Evolutionary conservation across 257 asterid species (phyloP).

Genomic region (Solanum megistacrolobum): DNA sequence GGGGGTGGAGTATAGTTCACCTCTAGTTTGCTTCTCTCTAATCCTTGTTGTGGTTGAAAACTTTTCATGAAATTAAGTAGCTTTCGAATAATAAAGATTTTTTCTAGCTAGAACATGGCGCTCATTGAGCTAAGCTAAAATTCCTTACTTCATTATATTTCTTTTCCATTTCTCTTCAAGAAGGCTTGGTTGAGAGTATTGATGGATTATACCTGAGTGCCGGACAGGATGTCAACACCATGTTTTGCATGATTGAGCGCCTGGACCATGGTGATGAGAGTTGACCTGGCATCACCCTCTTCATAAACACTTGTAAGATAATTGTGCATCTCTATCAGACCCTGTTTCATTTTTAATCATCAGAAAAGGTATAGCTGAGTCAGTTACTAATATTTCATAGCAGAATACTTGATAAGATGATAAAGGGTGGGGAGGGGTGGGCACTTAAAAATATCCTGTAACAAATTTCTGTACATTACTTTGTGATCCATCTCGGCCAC

Average conservation of each 20-base stretch:
- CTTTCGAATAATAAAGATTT: not conserved
- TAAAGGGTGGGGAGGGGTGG: not conserved
- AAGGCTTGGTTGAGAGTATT: not conserved
- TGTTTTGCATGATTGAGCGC: slow-evolving; percentile 94
- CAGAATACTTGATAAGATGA: not conserved
- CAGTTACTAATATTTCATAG: not conserved
- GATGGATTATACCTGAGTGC: slow-evolving; percentile 59
- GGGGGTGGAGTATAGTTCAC: not conserved
- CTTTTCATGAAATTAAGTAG: not conserved
- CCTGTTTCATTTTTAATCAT: slow-evolving; percentile 32
- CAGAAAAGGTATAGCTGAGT: not conserved
- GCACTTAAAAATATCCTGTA: not conserved
- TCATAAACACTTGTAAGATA: slow-evolving; percentile 88
- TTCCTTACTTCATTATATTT: not conserved
- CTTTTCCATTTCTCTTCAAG: not conserved
- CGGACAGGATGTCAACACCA: slow-evolving; percentile 91
- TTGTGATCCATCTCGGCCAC: slow-evolving; percentile 88
- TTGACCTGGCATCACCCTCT: slow-evolving; percentile 93
- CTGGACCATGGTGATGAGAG: slow-evolving; percentile 93
- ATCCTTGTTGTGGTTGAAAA: not conserved
- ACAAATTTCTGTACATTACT: slow-evolving; percentile 22
- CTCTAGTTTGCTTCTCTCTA: not conserved
- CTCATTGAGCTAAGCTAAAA: not conserved
- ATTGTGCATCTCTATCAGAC: slow-evolving; percentile 93
- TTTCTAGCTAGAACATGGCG: not conserved